These are phyloP conservation scores for Ceratocystis huliohia DNA, from an alignment of 2,329 filamentous ascomycete species.

Conservation along the genomic window DNA sequence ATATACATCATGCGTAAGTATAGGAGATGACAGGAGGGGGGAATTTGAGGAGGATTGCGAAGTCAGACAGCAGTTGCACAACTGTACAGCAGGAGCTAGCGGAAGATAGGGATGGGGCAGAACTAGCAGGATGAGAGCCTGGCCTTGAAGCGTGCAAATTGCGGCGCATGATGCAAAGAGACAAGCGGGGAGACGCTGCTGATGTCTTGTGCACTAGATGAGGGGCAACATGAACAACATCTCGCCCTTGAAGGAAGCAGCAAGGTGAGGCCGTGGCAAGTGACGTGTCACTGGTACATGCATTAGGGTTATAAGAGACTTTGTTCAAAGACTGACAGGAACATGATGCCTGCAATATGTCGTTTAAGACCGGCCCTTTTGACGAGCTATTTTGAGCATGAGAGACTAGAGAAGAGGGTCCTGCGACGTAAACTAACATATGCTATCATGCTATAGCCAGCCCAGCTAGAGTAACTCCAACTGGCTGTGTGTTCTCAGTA, in stretches of 20 bases:
- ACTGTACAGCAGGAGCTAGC: background rate
- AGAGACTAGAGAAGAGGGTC: no score
- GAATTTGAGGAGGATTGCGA: background rate
- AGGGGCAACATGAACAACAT: background rate
- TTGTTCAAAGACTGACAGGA: background rate
- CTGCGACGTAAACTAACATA: no score
- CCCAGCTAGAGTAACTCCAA: no score
- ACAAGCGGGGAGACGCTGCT: background rate
- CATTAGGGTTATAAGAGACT: background rate
- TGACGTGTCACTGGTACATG: background rate
- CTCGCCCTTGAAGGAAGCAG: background rate
- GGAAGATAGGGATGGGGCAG: background rate
- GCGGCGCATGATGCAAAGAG: no score
- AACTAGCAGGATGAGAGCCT: background rate
- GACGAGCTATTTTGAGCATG: background rate
- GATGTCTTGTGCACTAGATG: background rate
- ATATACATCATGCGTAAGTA: no score
- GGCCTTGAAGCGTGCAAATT: background rate
- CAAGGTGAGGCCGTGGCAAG: background rate
- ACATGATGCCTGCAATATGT: background rate
- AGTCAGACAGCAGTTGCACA: constrained; percentile 1
- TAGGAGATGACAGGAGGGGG: background rate
- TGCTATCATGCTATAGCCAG: no score
- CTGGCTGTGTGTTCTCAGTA: background rate
- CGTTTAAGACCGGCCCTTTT: background rate